Percentiles rank a stretch among this genome's conserved stretches.
phyloP scores from a whole-genome alignment of 495 filamentous ascomycete species.

The Aspergillus avenaceus region DNA sequence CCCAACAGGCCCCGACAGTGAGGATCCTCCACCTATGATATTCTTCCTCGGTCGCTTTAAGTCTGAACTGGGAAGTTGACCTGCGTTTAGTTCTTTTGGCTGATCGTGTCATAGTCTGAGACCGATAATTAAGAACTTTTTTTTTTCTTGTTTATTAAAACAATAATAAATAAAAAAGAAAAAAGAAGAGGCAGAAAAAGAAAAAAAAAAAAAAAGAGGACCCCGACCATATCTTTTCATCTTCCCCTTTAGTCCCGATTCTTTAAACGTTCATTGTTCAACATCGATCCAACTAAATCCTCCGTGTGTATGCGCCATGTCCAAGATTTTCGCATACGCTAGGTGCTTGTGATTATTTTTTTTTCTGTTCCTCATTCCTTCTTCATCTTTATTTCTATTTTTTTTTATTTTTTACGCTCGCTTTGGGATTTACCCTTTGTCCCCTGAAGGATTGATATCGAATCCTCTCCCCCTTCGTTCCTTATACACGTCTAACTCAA shows the following conservation, averaged over 20 bases:
- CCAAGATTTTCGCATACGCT: conserved; percentile 20
- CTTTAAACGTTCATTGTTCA: conserved; percentile 15
- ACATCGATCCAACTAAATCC: conserved; percentile 21
- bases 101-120: conserved; percentile 17
- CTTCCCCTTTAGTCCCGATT: conserved; percentile 17
- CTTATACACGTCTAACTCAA: conserved; percentile 4
- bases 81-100: conserved; percentile 6
- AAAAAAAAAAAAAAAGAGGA: conserved; percentile 1
- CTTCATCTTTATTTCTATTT: not conserved
- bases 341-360: conserved; percentile 28
- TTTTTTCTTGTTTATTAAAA: too few relatives aligned
- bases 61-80: not conserved
- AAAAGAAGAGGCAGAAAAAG: conserved; percentile 3
- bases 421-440: conserved; percentile 1
- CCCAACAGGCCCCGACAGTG: conserved; percentile 4
- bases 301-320: conserved; percentile 30
- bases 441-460: conserved; percentile 20
- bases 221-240: conserved; percentile 1
- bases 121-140: conserved; percentile 3
- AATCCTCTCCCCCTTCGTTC: not conserved
- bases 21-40: conserved; percentile 11
- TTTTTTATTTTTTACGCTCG: conserved; percentile 5
- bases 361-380: conserved; percentile 15
- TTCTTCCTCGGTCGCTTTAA: conserved; percentile 1
- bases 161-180: conserved; percentile 10